A percentile compares a stretch with the other conserved stretches of the same genome.
Conservation (phyloP, 2,329 filamentous ascomycete species). For the Orbilia javanica region DNA sequence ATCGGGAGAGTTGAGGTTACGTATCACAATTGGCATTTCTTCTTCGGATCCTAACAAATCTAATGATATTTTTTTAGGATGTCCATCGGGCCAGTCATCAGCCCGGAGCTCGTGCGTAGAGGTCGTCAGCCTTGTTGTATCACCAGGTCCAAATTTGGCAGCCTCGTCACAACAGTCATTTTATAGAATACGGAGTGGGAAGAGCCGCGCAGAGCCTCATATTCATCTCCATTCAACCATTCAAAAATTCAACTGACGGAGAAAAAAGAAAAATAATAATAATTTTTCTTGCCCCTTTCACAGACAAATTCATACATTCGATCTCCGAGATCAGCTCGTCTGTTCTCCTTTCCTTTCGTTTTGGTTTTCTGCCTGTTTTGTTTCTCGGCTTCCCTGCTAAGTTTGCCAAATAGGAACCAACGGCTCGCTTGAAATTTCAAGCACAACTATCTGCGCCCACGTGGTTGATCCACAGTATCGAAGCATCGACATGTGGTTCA, state of each 20-base stretch:
- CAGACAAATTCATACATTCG: too few species aligned
- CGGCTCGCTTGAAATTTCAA: background rate
- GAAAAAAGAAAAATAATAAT: too few species aligned
- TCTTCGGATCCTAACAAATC: background rate
- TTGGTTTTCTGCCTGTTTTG: background rate
- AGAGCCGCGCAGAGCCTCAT: constrained; percentile 23
- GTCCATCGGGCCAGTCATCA: too few species aligned
- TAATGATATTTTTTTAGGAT: too few species aligned
- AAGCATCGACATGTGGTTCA: background rate
- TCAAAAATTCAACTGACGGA: background rate
- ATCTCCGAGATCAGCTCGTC: background rate
- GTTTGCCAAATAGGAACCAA: background rate
- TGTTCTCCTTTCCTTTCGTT: background rate
- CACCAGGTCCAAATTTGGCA: background rate
- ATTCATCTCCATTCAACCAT: background rate
- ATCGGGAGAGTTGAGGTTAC: background rate
- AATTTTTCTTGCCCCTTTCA: too few species aligned
- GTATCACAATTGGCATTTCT: too few species aligned
- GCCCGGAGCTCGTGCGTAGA: constrained; percentile 3
- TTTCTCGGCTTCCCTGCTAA: too few species aligned
- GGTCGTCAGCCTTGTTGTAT: constrained; percentile 7
- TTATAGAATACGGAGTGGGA: background rate
- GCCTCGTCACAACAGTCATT: background rate
- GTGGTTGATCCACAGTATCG: constrained; percentile 3
- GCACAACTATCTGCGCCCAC: background rate